Conservation (phyloP, 2,329 filamentous ascomycete species). For the Plenodomus tracheiphilus region DNA sequence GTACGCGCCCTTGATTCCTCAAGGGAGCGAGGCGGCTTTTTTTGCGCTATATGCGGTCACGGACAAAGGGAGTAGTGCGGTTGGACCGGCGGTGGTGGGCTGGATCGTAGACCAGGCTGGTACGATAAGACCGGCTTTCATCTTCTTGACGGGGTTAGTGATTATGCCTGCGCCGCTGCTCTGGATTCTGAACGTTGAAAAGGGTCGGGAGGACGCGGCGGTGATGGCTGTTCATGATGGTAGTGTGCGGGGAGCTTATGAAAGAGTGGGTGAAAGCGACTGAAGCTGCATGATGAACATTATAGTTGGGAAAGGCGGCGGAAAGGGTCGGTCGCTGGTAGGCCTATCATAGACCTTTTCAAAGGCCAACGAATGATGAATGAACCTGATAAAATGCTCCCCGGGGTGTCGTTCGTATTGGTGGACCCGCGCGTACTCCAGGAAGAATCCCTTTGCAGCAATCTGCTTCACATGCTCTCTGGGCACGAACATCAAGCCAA, state of each 20-base stretch:
- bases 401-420: background rate
- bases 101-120: constrained; percentile 73
- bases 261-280: constrained; percentile 19
- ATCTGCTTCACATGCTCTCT: background rate
- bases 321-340: no score
- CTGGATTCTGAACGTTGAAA: constrained; percentile 72
- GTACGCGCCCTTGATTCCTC: constrained; percentile 87
- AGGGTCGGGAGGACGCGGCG: constrained; percentile 4
- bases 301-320: background rate
- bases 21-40: constrained; percentile 89
- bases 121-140: constrained; percentile 66
- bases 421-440: background rate
- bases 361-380: background rate
- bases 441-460: background rate
- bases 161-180: constrained; percentile 78
- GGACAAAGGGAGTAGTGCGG: constrained; percentile 89
- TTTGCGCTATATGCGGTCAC: constrained; percentile 94
- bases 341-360: background rate
- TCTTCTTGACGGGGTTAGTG: constrained; percentile 79
- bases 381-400: background rate
- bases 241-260: constrained; percentile 17
- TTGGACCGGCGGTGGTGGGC: constrained; percentile 88
- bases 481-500: constrained; percentile 12
- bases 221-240: constrained; percentile 5
- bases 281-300: background rate